Conservation (phyloP, 768 basidiomycete species). For the Rhodotorula sphaerocarpa region DNA sequence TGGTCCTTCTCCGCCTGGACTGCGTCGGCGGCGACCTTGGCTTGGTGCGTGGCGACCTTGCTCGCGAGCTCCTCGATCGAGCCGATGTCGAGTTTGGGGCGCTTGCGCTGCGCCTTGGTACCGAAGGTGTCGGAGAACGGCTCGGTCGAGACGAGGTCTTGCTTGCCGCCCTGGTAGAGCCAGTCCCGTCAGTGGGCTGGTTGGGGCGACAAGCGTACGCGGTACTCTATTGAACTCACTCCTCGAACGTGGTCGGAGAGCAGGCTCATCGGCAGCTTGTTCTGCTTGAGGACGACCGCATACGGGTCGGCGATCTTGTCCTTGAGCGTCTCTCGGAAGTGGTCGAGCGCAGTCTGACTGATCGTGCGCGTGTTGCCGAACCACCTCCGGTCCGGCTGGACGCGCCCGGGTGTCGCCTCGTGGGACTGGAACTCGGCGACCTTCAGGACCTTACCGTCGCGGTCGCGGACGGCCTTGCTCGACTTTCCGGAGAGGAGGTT, state of each 20-base stretch:
- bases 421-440: slow-evolving; percentile 93
- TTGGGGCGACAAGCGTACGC: background rate
- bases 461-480: slow-evolving; percentile 72
- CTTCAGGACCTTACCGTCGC: slow-evolving; percentile 81
- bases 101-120: slow-evolving; percentile 87
- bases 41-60: slow-evolving; percentile 7
- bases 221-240: slow-evolving; percentile 44
- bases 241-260: slow-evolving; percentile 72
- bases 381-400: slow-evolving; percentile 93
- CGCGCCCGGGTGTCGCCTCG: slow-evolving; percentile 80
- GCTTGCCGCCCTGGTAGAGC: slow-evolving; percentile 50
- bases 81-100: slow-evolving; percentile 75
- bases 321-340: slow-evolving; percentile 82
- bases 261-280: slow-evolving; percentile 94
- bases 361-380: slow-evolving; percentile 99
- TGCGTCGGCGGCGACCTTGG: slow-evolving; percentile 11
- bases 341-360: slow-evolving; percentile 88
- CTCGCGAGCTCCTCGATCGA: slow-evolving; percentile 77
- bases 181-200: background rate
- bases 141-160: slow-evolving; percentile 93
- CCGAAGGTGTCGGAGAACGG: slow-evolving; percentile 92
- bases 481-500: slow-evolving; percentile 84
- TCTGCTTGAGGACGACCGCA: slow-evolving; percentile 81
- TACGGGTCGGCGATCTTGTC: slow-evolving; percentile 87
- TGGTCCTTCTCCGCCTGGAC: slow-evolving; percentile 23